Evolutionary conservation across 192 early-diverging fungal genomes (phyloP), one percentile per base, ranked within the genome.

Genomic region (Funneliformis mosseae): DNA sequence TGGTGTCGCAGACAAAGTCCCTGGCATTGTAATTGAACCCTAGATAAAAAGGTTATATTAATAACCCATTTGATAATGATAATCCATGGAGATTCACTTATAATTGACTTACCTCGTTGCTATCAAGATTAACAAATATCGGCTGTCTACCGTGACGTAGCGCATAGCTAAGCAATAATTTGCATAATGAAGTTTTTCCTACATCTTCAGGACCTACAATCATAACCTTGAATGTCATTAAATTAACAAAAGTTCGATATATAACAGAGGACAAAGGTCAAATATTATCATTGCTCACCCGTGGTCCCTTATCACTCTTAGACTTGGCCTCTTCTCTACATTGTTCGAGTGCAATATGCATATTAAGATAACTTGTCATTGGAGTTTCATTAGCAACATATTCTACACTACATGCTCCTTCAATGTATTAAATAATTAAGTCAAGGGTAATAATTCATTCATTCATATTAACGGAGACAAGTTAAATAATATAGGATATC

Each of bases 331-430:
- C 80, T 42, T 78, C 83, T 23, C 97, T 89, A 25, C 90, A 80
- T 80, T 95, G 93, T 80, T 97, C 94, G 21, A 98, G 84, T 0
- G 96, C 95, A 62, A 95, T 82, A 81, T 99, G 98, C 2, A 93
- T 88, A 80, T 97, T 98, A 55, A 97, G 86, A 81, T 95, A 96
- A 50, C 89, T 89, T 39, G 87, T 85, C 98, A 99, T 98, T 14
- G 97, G 96, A 5, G 98, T 98, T 83, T 99, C 98, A n/a, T 90
- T 95, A 0, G 96, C 97, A 3, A 94, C 90, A 78, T 97, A 98
- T 72, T 94, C 94, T 4, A 94, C 93, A 28, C 90, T 88, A 81
- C 90, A 93, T 23, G 85, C 81, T 72, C 96, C 96, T 42, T 81
- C 42, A 11, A 89, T 61, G 72, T 81, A 67, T 45, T 80, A 25